A percentile compares a stretch with the other conserved stretches of the same genome.
phyloP scores from a whole-genome alignment of 2,329 filamentous ascomycete genomes.

The Coniella vitis region DNA sequence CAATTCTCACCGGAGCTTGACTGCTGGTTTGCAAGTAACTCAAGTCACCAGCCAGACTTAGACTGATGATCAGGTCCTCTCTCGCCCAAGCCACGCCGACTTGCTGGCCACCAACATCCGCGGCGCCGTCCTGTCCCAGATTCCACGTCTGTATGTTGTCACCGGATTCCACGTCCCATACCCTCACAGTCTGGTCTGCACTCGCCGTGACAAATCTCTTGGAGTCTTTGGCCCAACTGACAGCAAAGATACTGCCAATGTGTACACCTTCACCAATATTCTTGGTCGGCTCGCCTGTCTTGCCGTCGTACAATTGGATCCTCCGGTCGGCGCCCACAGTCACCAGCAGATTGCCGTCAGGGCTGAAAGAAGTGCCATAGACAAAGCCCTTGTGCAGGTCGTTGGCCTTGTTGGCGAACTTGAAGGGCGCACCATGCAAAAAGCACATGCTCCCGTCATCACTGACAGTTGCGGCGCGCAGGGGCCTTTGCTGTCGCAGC shows the following conservation, averaged over 20 bases:
- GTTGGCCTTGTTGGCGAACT: constrained; percentile 79
- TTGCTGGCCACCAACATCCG: constrained; percentile 77
- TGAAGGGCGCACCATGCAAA: constrained; percentile 50
- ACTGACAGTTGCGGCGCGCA: constrained; percentile 52
- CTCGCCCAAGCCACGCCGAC: constrained; percentile 89
- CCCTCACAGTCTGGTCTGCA: constrained; percentile 87
- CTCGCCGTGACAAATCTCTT: constrained; percentile 84
- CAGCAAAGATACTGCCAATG: constrained; percentile 84
- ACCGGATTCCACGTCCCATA: constrained; percentile 84
- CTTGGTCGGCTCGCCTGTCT: constrained; percentile 76
- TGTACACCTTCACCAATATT: constrained; percentile 80
- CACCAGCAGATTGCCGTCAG: constrained; percentile 73
- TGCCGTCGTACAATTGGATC: constrained; percentile 94
- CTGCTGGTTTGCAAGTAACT: constrained; percentile 77
- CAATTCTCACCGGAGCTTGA: constrained; percentile 58
- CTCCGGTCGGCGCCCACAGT: constrained; percentile 88
- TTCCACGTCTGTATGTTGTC: constrained; percentile 76
- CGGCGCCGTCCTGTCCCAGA: constrained; percentile 66
- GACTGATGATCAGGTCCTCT: constrained; percentile 83
- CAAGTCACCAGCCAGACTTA: constrained; percentile 82
- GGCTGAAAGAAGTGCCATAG: constrained; percentile 80
- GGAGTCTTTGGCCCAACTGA: constrained; percentile 85
- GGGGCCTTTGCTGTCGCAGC: constrained; percentile 81
- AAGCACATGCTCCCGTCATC: constrained; percentile 32
- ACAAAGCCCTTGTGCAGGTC: constrained; percentile 84